Base-by-base conservation (phyloP, 805 yeast species). In the Cyberlindnera japonica region DNA sequence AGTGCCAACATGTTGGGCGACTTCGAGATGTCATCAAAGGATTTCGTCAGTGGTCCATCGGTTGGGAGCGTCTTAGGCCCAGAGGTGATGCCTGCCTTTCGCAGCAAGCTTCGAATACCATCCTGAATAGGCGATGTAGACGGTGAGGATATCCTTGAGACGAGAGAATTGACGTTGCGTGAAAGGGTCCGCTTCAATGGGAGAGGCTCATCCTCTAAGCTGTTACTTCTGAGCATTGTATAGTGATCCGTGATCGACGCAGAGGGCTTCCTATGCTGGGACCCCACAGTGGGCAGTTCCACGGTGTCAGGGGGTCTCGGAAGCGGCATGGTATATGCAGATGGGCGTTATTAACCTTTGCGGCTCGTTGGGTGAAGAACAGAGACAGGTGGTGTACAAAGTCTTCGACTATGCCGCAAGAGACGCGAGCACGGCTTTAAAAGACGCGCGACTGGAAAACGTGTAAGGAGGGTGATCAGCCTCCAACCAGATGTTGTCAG, bases 11-110 rank as follows among this genome's bases (percentile, higher is more conserved):
- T 14, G 13, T 29, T 26, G 5, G 44, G 44, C 7, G 46, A 48
- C 20, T 25, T 34, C 9, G 43, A 35, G 11, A 38, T 22, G 12
- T 45, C 49, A 20, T 49, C 50, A 16, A 41, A 44, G 12, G 41
- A 49, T 32, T 49, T 53, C 3, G 58, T 53, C 10, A 50, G 33
- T 2, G 58, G 58, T 9, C 56, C 57, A 16, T 49, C 57, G 4
- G 54, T 50, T 12, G 41, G 37, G 4, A 28, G 32, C 3, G 40
- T 8, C 8, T 15, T 15, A 13, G 34, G 27, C 20, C 9, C 13
- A n/a, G 18, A 21, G 22, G 22, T 7, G 15, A 46, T 29, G 20
- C 46, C 50, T 3, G 55, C 42, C 40, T 43, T 53, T 15, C 50
- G 47, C 13, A 53, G 24, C 6, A 48, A 35, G 5, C 28, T 19